Evolutionary conservation across 495 filamentous ascomycete species (phyloP), one percentile per base, ranked within the genome.

Genomic region (Penicillium steckii): DNA sequence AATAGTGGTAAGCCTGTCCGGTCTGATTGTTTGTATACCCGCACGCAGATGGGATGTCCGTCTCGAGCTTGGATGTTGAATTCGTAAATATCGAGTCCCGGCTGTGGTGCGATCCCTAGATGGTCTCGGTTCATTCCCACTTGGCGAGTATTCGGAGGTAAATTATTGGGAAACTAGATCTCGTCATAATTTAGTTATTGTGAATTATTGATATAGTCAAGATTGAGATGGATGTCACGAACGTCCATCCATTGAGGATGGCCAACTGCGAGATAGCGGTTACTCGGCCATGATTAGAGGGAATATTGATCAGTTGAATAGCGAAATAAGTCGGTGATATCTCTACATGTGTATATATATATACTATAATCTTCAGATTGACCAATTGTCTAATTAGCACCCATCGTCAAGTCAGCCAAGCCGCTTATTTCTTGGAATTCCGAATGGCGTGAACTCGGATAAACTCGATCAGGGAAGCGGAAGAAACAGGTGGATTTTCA

Each of bases 1-100:
- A 74, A 50, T 0, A 68, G 65, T 1, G 61, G 60, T 0, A 57
- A 41, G 10, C 37, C 32, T 3, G n/a, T 43, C 22, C 18, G 22
- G 21, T 25, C 15, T 8, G 35, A 44, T 40, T 52, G 52, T 13
- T 46, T 47, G 18, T 61, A 61, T 24, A 41, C 44, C 3, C 53
- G 44, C 10, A 61, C 47, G 2, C 46, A 40, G 22, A 61, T 57
- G 1, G 27, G 46, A 19, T 57, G 30, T 8, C 43, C 46, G 32
- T 61, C 54, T 22, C 54, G 53, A 19, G 58, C 54, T n/a, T 45
- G 19, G 26, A 57, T 53, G 27, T 46, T 17, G 43, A 60, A 60
- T 35, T 56, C 48, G 7, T 46, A 22, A 21, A 60, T 52, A n/a
- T 60, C 52, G 6, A 60, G 45, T 29, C 38, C 55, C 2, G 46